Conservation (phyloP, 2,329 filamentous ascomycete species). For the Didymella keratinophila region DNA sequence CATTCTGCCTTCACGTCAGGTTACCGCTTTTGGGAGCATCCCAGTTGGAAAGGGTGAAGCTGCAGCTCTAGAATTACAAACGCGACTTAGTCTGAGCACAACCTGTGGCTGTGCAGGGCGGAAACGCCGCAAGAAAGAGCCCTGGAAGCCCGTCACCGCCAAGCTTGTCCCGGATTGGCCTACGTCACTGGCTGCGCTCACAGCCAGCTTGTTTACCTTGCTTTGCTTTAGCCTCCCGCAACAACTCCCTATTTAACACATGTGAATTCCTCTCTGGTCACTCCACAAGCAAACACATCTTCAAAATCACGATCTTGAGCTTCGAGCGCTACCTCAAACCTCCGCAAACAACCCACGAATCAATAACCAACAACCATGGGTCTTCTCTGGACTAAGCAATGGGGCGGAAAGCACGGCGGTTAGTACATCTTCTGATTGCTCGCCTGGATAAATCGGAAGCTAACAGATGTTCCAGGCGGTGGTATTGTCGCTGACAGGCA, state of each 20-base stretch:
- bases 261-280: slow-evolving; percentile 5
- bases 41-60: slow-evolving; percentile 1
- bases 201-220: slow-evolving; percentile 25
- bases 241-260: slow-evolving; percentile 26
- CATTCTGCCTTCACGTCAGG: slow-evolving; percentile 2
- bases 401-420: slow-evolving; percentile 54
- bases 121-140: neutral
- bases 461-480: slow-evolving; percentile 51
- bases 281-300: slow-evolving; percentile 15
- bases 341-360: slow-evolving; percentile 22
- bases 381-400: slow-evolving; percentile 59
- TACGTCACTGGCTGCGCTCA: slow-evolving; percentile 15
- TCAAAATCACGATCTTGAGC: neutral
- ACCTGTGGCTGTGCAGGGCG: slow-evolving; percentile 17
- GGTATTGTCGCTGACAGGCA: slow-evolving; percentile 62
- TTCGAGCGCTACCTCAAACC: slow-evolving; percentile 2
- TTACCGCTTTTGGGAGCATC: slow-evolving; percentile 3
- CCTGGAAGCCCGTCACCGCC: slow-evolving; percentile 7
- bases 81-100: slow-evolving; percentile 1
- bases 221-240: slow-evolving; percentile 23
- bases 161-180: slow-evolving; percentile 17
- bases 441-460: slow-evolving; percentile 23
- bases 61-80: slow-evolving; percentile 7
- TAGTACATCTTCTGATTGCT: slow-evolving; percentile 28
- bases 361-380: slow-evolving; percentile 47